A percentile compares a stretch with the other conserved stretches of the same genome.
Conservation (phyloP, 2,329 filamentous ascomycete species). For the Penicillium rolfsii region DNA sequence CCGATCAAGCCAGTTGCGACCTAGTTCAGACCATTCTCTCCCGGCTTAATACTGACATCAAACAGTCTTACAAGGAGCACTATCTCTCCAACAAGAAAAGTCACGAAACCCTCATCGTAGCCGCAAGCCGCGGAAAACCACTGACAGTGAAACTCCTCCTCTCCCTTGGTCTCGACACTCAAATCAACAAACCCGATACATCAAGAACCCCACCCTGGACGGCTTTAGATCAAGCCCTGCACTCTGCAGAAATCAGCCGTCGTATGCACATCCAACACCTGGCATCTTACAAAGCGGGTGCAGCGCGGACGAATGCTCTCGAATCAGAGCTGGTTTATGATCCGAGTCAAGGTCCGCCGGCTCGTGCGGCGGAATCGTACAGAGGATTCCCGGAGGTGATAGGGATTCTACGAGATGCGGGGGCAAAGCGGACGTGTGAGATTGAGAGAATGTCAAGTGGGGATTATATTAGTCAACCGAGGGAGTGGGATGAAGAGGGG, state of each 20-base stretch:
- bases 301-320: constrained; percentile 21
- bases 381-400: constrained; percentile 21
- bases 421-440: constrained; percentile 27
- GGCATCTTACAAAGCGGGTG: constrained; percentile 21
- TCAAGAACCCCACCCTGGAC: constrained; percentile 19
- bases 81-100: constrained; percentile 20
- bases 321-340: constrained; percentile 24
- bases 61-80: constrained; percentile 21
- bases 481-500: constrained; percentile 24
- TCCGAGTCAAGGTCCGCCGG: constrained; percentile 18
- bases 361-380: constrained; percentile 28
- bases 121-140: constrained; percentile 22
- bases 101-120: constrained; percentile 20
- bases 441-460: constrained; percentile 12
- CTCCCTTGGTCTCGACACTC: constrained; percentile 19
- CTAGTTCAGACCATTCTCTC: constrained; percentile 25
- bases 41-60: constrained; percentile 16
- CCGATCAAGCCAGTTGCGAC: constrained; percentile 28
- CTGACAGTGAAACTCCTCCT: constrained; percentile 26
- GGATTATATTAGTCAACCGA: constrained; percentile 21
- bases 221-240: constrained; percentile 28
- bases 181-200: constrained; percentile 22
- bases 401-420: constrained; percentile 21
- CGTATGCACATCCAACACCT: constrained; percentile 25
- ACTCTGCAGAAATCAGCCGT: constrained; percentile 23